phyloP scores from a whole-genome alignment of 2,329 filamentous ascomycete species.

The Nothophaeocryptopus gaeumannii region DNA sequence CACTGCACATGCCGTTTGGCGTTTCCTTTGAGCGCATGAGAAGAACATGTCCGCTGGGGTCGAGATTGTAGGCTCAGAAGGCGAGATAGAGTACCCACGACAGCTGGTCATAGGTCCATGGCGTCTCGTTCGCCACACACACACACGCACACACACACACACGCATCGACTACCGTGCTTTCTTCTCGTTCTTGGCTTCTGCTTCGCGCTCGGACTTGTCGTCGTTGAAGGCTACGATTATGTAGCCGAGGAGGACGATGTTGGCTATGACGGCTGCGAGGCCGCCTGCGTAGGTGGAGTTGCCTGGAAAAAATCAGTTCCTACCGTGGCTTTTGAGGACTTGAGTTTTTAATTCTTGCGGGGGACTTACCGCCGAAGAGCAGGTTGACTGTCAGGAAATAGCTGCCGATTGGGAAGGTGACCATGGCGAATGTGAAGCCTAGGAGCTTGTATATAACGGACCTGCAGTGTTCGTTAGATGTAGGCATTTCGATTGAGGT shows the following conservation, averaged over 20 bases:
- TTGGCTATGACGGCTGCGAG: conserved; percentile 88
- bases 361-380: conserved; percentile 67
- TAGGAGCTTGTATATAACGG: conserved; percentile 86
- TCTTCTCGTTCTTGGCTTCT: conserved; percentile 46
- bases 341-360: neutral
- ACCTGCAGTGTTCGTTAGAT: conserved; percentile 44
- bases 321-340: neutral
- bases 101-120: no score
- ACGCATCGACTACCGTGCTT: conserved; percentile 6
- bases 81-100: no score
- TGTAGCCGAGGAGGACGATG: conserved; percentile 83
- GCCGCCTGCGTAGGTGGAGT: conserved; percentile 81
- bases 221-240: conserved; percentile 87
- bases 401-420: conserved; percentile 78
- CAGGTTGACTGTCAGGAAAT: conserved; percentile 74
- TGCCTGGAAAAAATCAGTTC: conserved; percentile 55
- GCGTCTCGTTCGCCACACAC: no score
- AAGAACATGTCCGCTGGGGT: no score
- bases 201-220: conserved; percentile 58
- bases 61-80: no score
- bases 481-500: neutral
- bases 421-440: conserved; percentile 92
- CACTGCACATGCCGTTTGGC: no score
- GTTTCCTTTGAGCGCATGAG: no score
- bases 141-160: neutral